Evolutionary conservation across 2,329 filamentous ascomycete genomes (phyloP), one percentile per base, ranked within the genome.

Genomic region (Cordyceps cicadae): DNA sequence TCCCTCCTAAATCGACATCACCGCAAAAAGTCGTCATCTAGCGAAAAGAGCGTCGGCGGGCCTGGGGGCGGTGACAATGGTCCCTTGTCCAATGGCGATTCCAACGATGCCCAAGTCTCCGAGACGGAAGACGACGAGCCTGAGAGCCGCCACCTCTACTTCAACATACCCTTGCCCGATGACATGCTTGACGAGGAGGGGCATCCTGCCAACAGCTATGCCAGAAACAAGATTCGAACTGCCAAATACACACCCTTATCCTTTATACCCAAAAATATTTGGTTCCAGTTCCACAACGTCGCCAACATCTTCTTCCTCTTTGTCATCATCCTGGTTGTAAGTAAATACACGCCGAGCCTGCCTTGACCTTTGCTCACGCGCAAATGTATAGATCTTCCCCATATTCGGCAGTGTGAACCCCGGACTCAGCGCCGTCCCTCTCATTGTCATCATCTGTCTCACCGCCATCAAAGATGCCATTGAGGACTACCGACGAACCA

Each of bases 271-370:
- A 97, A 97, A 78, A 97, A 99, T 75, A 72, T 99, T 70, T 99
- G 88, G 86, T 90, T 96, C 66, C 95, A 99, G 75, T 97, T 99
- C 71, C 93, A 99, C 76, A 97, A 97, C 71, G 88, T 99, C 69
- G 94, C 94, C 70, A 99, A 99, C 74, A 88, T 97, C 59, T 99
- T 97, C 77, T 99, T 99, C 82, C 80, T 97, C 67, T 97, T 97
- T 76, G 83, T 93, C 68, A 92, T 97, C 71, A 96, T 99, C 70
- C 83, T 99, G 63, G 87, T 88, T 70, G 94, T 97, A 87, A 81
- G 92, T 72, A 32, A 15, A 19, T 3, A 4, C 2, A 21, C 53
- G 14, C 26, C 29, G 43, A 46, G 8, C 21, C 7, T 41, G 56
- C 45, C 60, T 64, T 39, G 62, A 59, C 62, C 19, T 62, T 21